These are phyloP conservation scores for Prosopis cineraria DNA, from an alignment of 306 rosid genomes.

Conservation along the genomic window DNA sequence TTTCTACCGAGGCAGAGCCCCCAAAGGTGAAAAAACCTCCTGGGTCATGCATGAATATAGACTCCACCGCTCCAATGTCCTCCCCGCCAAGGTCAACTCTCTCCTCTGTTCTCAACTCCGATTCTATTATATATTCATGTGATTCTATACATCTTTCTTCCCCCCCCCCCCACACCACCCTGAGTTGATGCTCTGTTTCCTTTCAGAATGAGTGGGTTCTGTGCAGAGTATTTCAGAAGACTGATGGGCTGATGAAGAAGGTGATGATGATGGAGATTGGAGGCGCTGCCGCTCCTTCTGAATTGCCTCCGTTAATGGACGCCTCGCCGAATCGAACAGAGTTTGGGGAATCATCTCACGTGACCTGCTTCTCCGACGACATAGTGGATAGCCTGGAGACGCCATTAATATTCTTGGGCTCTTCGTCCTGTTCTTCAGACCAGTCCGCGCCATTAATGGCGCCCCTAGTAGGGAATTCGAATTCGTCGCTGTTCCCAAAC, in stretches of 20 bases:
- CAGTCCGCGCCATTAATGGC: too few species aligned
- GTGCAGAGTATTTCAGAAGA: constrained; percentile 71
- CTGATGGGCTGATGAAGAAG: constrained; percentile 45
- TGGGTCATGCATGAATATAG: constrained; percentile 86
- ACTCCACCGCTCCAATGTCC: constrained; percentile 26
- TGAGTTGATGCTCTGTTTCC: neutral
- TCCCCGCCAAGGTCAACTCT: constrained; percentile 44
- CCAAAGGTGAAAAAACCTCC: constrained; percentile 54
- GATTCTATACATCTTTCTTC: too few species aligned
- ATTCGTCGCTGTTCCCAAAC: constrained; percentile 26
- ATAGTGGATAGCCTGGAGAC: too few species aligned
- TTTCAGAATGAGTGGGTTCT: constrained; percentile 86
- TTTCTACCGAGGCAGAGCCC: constrained; percentile 73
- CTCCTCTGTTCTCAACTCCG: neutral
- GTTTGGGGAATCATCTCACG: constrained; percentile 49
- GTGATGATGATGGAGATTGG: constrained; percentile 27
- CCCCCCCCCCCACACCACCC: too few species aligned
- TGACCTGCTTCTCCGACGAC: constrained; percentile 80
- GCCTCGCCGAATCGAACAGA: constrained; percentile 47
- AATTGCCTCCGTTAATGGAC: constrained; percentile 68
- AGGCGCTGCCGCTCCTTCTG: constrained; percentile 7
- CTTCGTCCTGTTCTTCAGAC: too few species aligned
- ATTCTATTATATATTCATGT: too few species aligned
- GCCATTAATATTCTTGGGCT: too few species aligned
- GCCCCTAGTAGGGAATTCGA: too few species aligned